These are phyloP conservation scores for Porogramme epimiltina DNA, from an alignment of 1,284 basidiomycete genomes.

Conservation along the genomic window DNA sequence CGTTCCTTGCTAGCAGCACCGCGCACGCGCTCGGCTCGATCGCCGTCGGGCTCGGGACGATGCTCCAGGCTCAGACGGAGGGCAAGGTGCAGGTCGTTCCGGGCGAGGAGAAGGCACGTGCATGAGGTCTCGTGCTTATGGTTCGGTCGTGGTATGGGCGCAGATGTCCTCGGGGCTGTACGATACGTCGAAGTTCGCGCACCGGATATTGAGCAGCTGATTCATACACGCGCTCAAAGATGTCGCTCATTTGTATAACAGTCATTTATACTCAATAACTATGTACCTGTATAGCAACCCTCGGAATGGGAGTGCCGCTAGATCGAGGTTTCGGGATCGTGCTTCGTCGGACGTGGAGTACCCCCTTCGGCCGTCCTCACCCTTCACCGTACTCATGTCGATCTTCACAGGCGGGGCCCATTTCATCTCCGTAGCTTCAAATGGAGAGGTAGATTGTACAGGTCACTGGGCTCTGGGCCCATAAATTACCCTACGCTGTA, in stretches of 20 bases:
- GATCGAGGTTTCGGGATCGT: too few species aligned
- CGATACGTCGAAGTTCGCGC: background rate
- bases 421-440: background rate
- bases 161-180: constrained; percentile 1
- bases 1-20: constrained; percentile 67
- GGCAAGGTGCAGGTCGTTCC: constrained; percentile 22
- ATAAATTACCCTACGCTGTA: too few species aligned
- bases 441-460: too few species aligned
- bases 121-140: background rate
- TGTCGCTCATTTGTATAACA: constrained; percentile 11
- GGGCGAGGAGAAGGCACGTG: constrained; percentile 7
- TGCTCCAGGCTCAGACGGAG: constrained; percentile 34
- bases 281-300: background rate
- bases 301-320: too few species aligned
- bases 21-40: constrained; percentile 76
- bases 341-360: too few species aligned
- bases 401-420: too few species aligned
- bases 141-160: background rate
- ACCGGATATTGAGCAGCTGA: too few species aligned
- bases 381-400: too few species aligned
- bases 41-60: constrained; percentile 66
- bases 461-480: too few species aligned
- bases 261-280: constrained; percentile 8
- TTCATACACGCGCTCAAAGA: background rate
- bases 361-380: too few species aligned